Base-by-base conservation (phyloP, 2,329 filamentous ascomycete species). In the Sclerotinia spermophila region DNA sequence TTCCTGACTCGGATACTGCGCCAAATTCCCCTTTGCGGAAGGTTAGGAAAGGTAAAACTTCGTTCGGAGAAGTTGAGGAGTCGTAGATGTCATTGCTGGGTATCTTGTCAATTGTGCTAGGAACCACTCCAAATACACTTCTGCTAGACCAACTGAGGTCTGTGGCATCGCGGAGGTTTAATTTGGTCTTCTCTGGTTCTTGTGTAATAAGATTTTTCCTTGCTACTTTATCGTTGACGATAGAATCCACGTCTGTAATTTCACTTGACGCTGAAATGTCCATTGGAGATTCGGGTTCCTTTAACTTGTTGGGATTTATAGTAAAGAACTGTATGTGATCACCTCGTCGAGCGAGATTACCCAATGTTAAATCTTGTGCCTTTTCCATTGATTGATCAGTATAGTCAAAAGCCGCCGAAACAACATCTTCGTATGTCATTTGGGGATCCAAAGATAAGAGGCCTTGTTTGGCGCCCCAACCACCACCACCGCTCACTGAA, bases 391-490 rank as follows among this genome's bases (percentile, higher is more conserved):
- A 79, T 30, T 61, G 68, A 40, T 68, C 55, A 5, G 67, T 71
- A 72, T 89, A 88, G 48, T 85, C 81, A 74, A 90, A 82, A 67
- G 84, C 82, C 30, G 86, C 84, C 45, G 87, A 82, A 53, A 85
- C 83, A 11, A 83, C 78, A 27, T 82, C 75, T n/a, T 81, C 81
- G 75, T 87, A 86, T 30, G 79, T 83, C 24, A 83, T 85, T 74
- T 92, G 86, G 5, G 93, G 92, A 77, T 96, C 92, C 5, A 96
- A 84, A 8, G 92, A 93, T 4, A 96, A 82, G 0, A 96, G 82
- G 0, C 93, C 93, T 76, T 91, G 89, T 79, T 95, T 96, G 70
- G 86, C 83, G 24, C 93, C 93, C 93, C 93, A 96, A 30, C 93
- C 93, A 56, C 93, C 93, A 60, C 93, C 93, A 6, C 93, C 93